These are phyloP conservation scores for Penicillium thymicola DNA, from an alignment of 2,329 filamentous ascomycete species.

Conservation along the genomic window DNA sequence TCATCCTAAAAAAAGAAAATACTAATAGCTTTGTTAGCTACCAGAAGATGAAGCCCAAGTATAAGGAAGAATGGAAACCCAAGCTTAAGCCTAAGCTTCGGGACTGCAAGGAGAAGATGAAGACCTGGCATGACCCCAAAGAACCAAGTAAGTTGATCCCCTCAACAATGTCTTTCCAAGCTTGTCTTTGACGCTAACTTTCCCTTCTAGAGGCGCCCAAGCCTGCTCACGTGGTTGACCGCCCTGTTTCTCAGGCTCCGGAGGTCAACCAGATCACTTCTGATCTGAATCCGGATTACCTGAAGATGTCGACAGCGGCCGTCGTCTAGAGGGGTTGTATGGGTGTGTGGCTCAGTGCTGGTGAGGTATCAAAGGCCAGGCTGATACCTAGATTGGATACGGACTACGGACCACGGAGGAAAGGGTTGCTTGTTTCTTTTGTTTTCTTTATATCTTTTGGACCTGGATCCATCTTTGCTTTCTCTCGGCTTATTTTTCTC, in stretches of 20 bases:
- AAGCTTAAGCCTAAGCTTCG: background rate
- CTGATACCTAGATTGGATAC: background rate
- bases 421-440: background rate
- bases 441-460: background rate
- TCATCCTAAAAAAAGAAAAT: background rate
- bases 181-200: background rate
- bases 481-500: background rate
- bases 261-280: background rate
- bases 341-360: background rate
- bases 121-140: background rate
- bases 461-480: background rate
- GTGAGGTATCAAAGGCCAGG: background rate
- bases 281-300: background rate
- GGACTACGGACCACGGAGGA: background rate
- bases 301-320: background rate
- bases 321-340: background rate
- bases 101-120: background rate
- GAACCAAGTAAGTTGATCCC: background rate
- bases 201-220: background rate
- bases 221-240: background rate
- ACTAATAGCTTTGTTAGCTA: background rate
- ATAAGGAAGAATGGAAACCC: background rate
- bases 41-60: background rate
- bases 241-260: background rate
- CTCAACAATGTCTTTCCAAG: background rate